Conservation (phyloP, 208 protist genomes). For the Crithidia expoeki region DNA sequence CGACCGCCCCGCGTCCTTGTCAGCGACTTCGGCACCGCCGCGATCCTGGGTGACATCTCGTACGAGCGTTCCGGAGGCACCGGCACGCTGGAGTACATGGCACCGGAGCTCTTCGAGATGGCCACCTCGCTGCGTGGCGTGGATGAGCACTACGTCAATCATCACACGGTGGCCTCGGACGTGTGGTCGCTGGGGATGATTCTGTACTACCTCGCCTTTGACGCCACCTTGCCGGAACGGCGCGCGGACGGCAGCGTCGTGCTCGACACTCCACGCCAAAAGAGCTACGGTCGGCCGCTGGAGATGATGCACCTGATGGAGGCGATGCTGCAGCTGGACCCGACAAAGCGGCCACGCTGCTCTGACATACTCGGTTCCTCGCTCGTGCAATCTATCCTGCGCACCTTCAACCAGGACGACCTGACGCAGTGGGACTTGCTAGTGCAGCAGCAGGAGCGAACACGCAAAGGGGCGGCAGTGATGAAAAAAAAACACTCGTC, state of each 20-base stretch:
- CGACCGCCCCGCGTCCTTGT: conserved; percentile 81
- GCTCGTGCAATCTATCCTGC: conserved; percentile 74
- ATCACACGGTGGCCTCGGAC: conserved; percentile 76
- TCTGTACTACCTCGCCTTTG: conserved; percentile 83
- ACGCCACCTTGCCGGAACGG: conserved; percentile 53
- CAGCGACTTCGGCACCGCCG: conserved; percentile 88
- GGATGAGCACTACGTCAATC: conserved; percentile 54
- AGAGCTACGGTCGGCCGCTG: conserved; percentile 57
- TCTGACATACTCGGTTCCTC: conserved; percentile 77
- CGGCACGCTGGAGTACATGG: conserved; percentile 91
- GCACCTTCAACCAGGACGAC: conserved; percentile 64
- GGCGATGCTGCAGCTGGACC: conserved; percentile 78
- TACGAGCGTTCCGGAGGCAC: conserved; percentile 84
- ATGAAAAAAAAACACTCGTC: conserved; percentile 6
- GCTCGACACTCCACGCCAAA: conserved; percentile 40
- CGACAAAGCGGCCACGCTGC: conserved; percentile 70
- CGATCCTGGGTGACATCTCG: conserved; percentile 57
- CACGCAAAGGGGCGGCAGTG: conserved; percentile 7
- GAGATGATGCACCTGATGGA: conserved; percentile 85
- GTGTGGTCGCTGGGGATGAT: conserved; percentile 92
- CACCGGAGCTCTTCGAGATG: conserved; percentile 85
- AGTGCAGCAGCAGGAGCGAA: conserved; percentile 30
- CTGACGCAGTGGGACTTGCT: conserved; percentile 34
- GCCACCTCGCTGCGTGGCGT: conserved; percentile 20
- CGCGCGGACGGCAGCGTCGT: conserved; percentile 52